Evolutionary conservation across 768 basidiomycete species (phyloP).

Genomic region (Amanita exitialis): DNA sequence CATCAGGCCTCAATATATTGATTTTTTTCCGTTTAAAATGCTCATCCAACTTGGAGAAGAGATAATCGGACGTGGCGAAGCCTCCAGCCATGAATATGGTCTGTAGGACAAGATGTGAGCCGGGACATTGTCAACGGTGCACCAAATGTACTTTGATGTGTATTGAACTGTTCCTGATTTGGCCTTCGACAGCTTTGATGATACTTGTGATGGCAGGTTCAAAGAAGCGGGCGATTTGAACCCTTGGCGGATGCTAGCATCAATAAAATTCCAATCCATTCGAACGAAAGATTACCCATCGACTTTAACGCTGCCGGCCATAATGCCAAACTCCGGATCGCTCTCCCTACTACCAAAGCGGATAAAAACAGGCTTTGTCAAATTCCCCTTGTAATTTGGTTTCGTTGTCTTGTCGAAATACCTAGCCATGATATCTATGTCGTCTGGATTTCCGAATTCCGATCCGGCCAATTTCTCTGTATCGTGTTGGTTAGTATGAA

Average conservation of each 20-base stretch:
- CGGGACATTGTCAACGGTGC: background rate
- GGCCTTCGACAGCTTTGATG: constrained; percentile 1
- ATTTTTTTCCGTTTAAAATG: constrained; percentile 24
- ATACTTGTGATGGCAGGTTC: constrained; percentile 4
- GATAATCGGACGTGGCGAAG: constrained; percentile 40
- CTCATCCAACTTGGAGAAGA: constrained; percentile 30
- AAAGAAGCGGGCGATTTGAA: constrained; percentile 2
- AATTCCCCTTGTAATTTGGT: background rate
- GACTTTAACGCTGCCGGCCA: background rate
- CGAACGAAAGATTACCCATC: background rate
- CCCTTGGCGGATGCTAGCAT: background rate
- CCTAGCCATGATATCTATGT: background rate
- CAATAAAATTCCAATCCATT: no score
- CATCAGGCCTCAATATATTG: constrained; percentile 31
- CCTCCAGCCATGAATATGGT: constrained; percentile 41
- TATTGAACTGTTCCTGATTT: background rate
- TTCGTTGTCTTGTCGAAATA: constrained; percentile 4
- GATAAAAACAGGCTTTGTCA: background rate
- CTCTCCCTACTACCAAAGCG: background rate
- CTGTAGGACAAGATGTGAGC: constrained; percentile 9
- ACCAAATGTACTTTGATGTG: background rate
- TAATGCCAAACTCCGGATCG: background rate
- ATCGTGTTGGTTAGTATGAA: background rate
- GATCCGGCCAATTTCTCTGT: background rate
- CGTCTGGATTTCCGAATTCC: background rate